Evolutionary conservation across 192 early-diverging fungal species (phyloP), one percentile per base, ranked within the genome.

Genomic region (Coemansia sp.): DNA sequence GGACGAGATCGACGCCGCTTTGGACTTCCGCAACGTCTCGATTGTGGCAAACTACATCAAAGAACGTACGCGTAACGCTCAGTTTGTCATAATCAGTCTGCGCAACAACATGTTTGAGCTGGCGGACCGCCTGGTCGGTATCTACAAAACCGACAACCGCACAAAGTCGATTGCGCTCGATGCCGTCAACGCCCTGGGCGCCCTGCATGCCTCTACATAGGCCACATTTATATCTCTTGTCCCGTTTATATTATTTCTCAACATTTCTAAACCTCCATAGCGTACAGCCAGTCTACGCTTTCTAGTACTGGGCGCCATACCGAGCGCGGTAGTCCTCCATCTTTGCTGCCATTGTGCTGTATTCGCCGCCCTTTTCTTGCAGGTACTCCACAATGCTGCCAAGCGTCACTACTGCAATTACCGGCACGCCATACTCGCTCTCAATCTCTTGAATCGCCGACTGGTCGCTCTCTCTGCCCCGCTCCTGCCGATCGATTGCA

Each of bases 101-200:
- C 85, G 97, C 59, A 97, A 99, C 85, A 96, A 99, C 72, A 99
- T 99, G 96, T 99, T 99, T 88, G 97, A 99, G 81, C 84, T 98
- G 15, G 97, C 96, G 0, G 96, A 98, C 73, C 88, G 94, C n/a
- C 82, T 99, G 17, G 92, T 99, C 4, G 97, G 97, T 47, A 96
- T 99, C 45, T 98, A 99, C 79, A 99, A 99, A 85, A 96, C 94
- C 2, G 84, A 93, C 53, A 90, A 97, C 73, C 88, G 86, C 29
- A 93, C 94, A 39, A 93, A 93, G 79, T 90, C 89, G 14, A 82
- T 82, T 61, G 73, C 79, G 10, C 58, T 82, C 24, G 74, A 82
- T 49, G 73, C 77, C 4, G 66, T 66, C 50, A 69, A 75, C 65
- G 62, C 72, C 3, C 62, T 71, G 17, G 51, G 59, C 0, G 72